Evolutionary conservation across 495 filamentous ascomycete species (phyloP).

Genomic region (Penicillium atrosanguineum): DNA sequence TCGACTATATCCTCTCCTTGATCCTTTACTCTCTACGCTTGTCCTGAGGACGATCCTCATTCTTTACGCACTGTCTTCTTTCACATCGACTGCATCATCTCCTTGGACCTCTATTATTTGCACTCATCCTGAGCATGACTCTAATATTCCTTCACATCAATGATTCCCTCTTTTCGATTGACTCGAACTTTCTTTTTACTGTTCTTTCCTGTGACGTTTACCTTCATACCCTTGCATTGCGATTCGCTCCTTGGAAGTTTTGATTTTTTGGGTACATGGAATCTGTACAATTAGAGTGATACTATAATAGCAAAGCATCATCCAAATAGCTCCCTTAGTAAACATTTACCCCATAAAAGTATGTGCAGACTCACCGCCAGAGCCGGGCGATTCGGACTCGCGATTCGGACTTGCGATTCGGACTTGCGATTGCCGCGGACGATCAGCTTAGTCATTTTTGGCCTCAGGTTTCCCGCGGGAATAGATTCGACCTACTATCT

Average conservation of each 20-base stretch:
- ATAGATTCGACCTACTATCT: slow-evolving; percentile 19
- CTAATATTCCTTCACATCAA: slow-evolving; percentile 3
- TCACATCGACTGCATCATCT: not conserved
- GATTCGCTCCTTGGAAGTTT: slow-evolving; percentile 14
- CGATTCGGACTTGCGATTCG: slow-evolving; percentile 4
- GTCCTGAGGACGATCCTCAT: no score
- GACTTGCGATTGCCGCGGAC: slow-evolving; percentile 5
- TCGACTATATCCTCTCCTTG: no score
- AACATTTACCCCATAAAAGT: not conserved
- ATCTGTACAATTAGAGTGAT: slow-evolving; percentile 18
- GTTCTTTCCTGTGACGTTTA: not conserved
- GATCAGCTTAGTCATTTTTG: slow-evolving; percentile 12
- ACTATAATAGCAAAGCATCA: slow-evolving; percentile 22
- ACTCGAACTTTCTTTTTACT: slow-evolving; percentile 7
- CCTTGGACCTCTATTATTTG: not conserved
- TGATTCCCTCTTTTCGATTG: slow-evolving; percentile 8
- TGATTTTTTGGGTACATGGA: not conserved
- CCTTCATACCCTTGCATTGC: slow-evolving; percentile 31
- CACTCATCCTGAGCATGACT: not conserved
- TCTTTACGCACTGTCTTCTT: slow-evolving; percentile 1
- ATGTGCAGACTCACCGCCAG: not conserved
- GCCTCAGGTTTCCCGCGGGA: slow-evolving; percentile 18
- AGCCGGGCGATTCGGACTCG: not conserved
- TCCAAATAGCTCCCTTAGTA: slow-evolving; percentile 18
- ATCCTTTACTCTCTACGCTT: no score